A percentile compares a stretch with the other conserved stretches of the same genome.
Conservation (phyloP, 2,329 filamentous ascomycete genomes). For the Colletotrichum sp. region DNA sequence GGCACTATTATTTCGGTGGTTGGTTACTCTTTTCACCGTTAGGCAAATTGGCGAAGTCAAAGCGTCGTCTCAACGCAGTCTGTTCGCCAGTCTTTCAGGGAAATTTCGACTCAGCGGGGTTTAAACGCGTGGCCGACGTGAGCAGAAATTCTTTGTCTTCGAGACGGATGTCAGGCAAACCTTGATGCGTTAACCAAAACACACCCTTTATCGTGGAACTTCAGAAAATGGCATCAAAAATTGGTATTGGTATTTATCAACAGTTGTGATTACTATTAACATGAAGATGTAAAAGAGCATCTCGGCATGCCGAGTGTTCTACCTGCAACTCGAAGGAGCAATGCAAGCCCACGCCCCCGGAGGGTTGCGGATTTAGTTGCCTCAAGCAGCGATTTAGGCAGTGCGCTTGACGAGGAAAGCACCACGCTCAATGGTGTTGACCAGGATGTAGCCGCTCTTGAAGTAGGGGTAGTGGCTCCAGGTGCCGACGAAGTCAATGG, state of each 20-base stretch:
- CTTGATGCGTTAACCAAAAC: not conserved
- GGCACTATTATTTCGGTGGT: not conserved
- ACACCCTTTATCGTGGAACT: rapidly evolving
- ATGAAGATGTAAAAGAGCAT: not conserved
- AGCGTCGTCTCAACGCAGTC: not conserved
- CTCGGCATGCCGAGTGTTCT: not conserved
- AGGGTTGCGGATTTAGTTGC: not conserved
- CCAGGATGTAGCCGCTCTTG: conserved; percentile 24
- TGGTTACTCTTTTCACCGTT: not conserved
- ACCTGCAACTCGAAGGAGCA: not conserved
- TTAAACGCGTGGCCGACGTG: not conserved
- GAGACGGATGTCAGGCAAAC: not conserved
- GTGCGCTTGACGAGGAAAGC: conserved; percentile 24
- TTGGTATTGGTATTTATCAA: not conserved
- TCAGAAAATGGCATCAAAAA: not conserved
- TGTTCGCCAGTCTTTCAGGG: not conserved
- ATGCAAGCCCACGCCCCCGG: not conserved
- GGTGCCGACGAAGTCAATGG: conserved; percentile 22
- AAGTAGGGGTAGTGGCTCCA: conserved; percentile 26
- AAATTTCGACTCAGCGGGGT: not conserved
- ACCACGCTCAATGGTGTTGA: conserved; percentile 28
- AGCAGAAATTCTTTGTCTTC: not conserved
- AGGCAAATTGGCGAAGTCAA: not conserved
- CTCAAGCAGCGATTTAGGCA: not conserved
- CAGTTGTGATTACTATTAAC: not conserved